phyloP scores from a whole-genome alignment of 2,329 filamentous ascomycete genomes.

The Beauveria asiatica region DNA sequence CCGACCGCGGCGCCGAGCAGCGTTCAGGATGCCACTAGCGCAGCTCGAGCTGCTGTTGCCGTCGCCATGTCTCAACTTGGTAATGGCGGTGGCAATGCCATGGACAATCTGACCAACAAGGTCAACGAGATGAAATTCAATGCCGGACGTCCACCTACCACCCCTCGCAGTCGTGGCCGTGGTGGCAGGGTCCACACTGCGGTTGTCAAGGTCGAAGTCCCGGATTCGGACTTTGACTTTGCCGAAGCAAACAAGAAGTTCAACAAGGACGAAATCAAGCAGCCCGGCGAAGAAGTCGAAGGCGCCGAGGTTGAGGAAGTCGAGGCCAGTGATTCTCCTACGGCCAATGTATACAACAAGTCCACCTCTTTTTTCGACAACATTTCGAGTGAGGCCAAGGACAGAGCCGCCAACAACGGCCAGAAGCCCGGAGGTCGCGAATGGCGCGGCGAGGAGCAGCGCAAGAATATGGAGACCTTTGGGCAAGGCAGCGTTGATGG shows the following conservation, averaged over 20 bases:
- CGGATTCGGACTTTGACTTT: constrained; percentile 88
- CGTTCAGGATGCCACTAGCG: constrained; percentile 61
- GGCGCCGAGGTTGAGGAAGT: constrained; percentile 28
- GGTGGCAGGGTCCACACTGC: constrained; percentile 37
- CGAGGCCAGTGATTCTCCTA: constrained; percentile 34
- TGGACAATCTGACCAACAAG: constrained; percentile 66
- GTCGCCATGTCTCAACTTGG: constrained; percentile 68
- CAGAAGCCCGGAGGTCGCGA: constrained; percentile 70
- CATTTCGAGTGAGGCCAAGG: constrained; percentile 88
- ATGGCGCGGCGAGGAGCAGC: constrained; percentile 87
- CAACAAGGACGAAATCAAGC: constrained; percentile 53
- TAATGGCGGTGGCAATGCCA: constrained; percentile 35
- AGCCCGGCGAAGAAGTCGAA: constrained; percentile 61
- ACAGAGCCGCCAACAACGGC: constrained; percentile 65
- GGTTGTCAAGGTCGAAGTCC: constrained; percentile 70
- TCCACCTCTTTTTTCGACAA: constrained; percentile 93
- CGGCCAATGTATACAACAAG: constrained; percentile 67
- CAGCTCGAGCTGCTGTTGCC: constrained; percentile 69
- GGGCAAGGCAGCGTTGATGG: constrained; percentile 92
- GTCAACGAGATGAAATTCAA: constrained; percentile 69
- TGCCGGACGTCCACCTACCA: constrained; percentile 42
- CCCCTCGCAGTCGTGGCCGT: constrained; percentile 40
- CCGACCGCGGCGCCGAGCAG: constrained; percentile 28
- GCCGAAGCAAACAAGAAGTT: constrained; percentile 45
- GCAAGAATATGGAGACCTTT: constrained; percentile 95